phyloP scores from a whole-genome alignment of 352 stramenopile species.

The Saprolegnia parasitica region DNA sequence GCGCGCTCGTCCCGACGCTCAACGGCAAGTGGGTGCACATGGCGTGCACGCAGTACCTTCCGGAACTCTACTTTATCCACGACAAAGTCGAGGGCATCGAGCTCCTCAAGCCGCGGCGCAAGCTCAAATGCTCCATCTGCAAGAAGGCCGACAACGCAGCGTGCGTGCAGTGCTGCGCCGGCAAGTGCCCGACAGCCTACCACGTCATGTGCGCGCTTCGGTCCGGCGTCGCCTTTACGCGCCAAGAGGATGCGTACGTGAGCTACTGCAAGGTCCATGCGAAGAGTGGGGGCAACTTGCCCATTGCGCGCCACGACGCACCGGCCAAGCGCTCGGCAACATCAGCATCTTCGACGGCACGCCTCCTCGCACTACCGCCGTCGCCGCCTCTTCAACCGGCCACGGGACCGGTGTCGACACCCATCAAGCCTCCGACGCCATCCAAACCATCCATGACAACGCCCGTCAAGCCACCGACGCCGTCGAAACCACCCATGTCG shows the following conservation, averaged over 20 bases:
- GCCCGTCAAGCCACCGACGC: background rate
- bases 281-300: background rate
- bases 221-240: conserved; percentile 49
- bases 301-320: too few relatives aligned
- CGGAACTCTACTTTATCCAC: conserved; percentile 53
- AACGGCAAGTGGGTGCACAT: conserved; percentile 58
- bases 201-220: conserved; percentile 61
- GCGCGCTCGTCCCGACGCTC: conserved; percentile 19
- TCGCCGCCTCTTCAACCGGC: too few relatives aligned
- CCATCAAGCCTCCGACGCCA: background rate
- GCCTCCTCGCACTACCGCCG: too few relatives aligned
- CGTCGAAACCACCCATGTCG: background rate
- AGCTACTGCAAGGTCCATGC: background rate
- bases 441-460: background rate
- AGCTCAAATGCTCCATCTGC: conserved; percentile 68
- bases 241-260: background rate
- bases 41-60: conserved; percentile 74
- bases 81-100: conserved; percentile 57
- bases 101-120: conserved; percentile 45
- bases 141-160: conserved; percentile 63
- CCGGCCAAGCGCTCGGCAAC: too few relatives aligned
- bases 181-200: conserved; percentile 69
- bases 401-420: background rate
- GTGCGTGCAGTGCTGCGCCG: conserved; percentile 60
- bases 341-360: too few relatives aligned